Percentiles rank a stretch among this genome's conserved stretches.
phyloP scores from a whole-genome alignment of 495 filamentous ascomycete species.

The Annulohypoxylon maeteangense region DNA sequence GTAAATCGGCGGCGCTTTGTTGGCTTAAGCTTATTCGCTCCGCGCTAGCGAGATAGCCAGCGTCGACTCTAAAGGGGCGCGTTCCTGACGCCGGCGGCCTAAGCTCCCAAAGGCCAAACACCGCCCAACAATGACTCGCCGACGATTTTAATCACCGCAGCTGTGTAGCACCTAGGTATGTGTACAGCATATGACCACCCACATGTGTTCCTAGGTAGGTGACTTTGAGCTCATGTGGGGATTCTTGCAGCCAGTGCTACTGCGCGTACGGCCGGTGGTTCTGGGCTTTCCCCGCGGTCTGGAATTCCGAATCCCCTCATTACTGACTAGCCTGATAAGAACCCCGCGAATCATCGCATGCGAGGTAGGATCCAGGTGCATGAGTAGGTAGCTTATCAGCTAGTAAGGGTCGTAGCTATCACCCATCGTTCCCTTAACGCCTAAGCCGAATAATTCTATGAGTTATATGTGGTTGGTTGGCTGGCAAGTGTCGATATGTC shows the following conservation, averaged over 20 bases:
- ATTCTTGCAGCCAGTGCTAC: neutral
- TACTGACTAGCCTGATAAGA: slow-evolving; percentile 19
- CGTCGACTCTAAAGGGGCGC: slow-evolving; percentile 15
- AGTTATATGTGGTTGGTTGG: slow-evolving; percentile 30
- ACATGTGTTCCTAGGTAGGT: neutral
- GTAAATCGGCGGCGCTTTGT: slow-evolving; percentile 12
- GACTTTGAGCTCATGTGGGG: neutral
- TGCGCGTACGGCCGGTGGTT: neutral
- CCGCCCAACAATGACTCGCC: slow-evolving; percentile 21
- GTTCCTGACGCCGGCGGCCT: slow-evolving; percentile 26
- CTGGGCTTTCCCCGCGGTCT: slow-evolving; percentile 14
- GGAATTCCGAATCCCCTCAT: slow-evolving; percentile 15
- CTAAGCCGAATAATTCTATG: slow-evolving; percentile 16
- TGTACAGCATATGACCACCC: neutral
- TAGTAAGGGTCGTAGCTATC: neutral
- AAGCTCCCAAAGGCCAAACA: slow-evolving; percentile 6
- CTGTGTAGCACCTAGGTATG: neutral
- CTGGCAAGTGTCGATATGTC: neutral
- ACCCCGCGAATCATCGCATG: neutral
- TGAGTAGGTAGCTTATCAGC: slow-evolving; percentile 5
- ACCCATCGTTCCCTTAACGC: neutral
- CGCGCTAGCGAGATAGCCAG: slow-evolving; percentile 13
- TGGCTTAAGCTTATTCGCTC: slow-evolving; percentile 13
- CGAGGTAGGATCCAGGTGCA: neutral
- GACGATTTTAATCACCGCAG: neutral